phyloP scores from a whole-genome alignment of 495 filamentous ascomycete species.

The Bacidia rubella region DNA sequence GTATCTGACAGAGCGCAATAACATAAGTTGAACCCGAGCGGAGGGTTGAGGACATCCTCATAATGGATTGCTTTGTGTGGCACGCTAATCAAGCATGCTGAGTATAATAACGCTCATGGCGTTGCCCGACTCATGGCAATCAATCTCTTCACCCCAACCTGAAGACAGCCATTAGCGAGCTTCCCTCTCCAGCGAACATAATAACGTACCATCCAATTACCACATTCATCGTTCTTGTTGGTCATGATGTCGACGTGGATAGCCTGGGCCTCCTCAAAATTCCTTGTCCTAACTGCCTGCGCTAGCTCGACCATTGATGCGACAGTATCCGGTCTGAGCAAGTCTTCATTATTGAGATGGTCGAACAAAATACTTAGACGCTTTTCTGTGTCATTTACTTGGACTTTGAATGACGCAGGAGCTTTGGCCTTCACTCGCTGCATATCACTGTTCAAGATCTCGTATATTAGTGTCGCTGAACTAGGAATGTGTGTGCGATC shows the following conservation, averaged over 20 bases:
- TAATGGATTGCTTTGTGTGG: too few species aligned
- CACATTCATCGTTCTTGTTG: constrained; percentile 72
- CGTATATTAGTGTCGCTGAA: constrained; percentile 59
- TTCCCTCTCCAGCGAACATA: neutral
- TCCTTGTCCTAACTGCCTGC: constrained; percentile 49
- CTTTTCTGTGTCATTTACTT: constrained; percentile 88
- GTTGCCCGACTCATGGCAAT: constrained; percentile 85
- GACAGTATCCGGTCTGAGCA: constrained; percentile 73
- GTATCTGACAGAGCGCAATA: neutral
- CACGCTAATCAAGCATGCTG: too few species aligned
- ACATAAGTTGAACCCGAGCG: too few species aligned
- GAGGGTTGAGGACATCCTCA: too few species aligned
- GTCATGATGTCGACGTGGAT: constrained; percentile 74
- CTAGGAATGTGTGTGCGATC: constrained; percentile 83
- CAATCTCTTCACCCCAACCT: constrained; percentile 86
- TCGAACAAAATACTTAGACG: constrained; percentile 84
- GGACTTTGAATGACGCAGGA: constrained; percentile 63
- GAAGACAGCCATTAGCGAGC: constrained; percentile 8
- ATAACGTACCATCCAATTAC: constrained; percentile 83
- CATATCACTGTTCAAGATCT: constrained; percentile 74
- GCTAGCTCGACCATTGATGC: constrained; percentile 54
- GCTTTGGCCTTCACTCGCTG: constrained; percentile 73
- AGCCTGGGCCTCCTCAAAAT: constrained; percentile 61
- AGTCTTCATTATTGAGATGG: constrained; percentile 87
- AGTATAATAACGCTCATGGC: constrained; percentile 20